Base-by-base conservation (phyloP, 2,329 filamentous ascomycete species). In the Epichloe brachyelytri region DNA sequence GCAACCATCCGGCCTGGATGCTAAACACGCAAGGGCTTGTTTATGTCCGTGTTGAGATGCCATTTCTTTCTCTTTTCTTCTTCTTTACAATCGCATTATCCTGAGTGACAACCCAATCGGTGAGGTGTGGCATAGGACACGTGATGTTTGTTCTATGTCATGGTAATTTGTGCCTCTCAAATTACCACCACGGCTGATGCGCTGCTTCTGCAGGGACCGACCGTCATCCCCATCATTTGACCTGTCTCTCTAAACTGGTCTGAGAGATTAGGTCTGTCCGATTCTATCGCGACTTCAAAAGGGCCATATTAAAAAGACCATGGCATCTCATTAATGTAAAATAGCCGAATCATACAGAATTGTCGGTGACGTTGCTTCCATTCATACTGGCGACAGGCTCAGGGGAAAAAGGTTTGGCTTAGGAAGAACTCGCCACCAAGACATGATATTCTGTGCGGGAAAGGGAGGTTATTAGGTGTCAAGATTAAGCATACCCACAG, bases 401-500 rank as follows among this genome's bases (percentile, higher is more conserved):
- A 43, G 39, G 51, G 33, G 38, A 17, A 15, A 22, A n/a, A 36
- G 15, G 34, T 4, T 37, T 46, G 48, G 47, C 19, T 36, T 40
- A 12, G 38, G 14, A 44, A 33, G 19, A 43, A 36, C n/a, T 45
- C 33, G 40, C 33, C 33, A 43, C 40, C 48, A 44, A 50, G 17
- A 37, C 30, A 41, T 36, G 34, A 26, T 19, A 15, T 39, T 39
- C 14, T 38, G 43, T 38, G 36, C 15, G 44, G 46, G 51, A 51
- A 56, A 51, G 54, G 58, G 53, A 56, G 45, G 55, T 56, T 54
- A 54, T 59, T 58, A 57, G 57, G 51, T 53, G 51, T 46, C 46
- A 53, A 51, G 49, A 54, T 56, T 39, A 51, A 55, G 59, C 64
- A 66, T 66, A 66, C 64, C 63, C 64, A 53, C 54, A 50, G 52